A percentile compares a stretch with the other conserved stretches of the same genome.
These are phyloP conservation scores for Vitis hybrid DNA, from an alignment of 177 flowering plant genomes.

Conservation along the genomic window DNA sequence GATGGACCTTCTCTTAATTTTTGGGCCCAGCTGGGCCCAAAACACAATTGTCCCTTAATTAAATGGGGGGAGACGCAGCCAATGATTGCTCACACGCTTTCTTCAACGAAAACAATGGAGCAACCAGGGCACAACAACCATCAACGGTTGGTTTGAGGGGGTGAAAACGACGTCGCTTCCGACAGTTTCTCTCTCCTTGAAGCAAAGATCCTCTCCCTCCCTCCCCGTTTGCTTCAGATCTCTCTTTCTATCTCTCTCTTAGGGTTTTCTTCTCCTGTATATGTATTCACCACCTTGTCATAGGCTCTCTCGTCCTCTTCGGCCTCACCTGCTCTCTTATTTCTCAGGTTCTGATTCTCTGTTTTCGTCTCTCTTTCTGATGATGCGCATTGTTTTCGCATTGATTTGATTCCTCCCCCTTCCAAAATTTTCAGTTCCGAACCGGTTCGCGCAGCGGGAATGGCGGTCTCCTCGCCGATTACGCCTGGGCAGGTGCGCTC, in stretches of 20 bases:
- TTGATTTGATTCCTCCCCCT: constrained; percentile 5
- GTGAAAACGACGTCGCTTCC: constrained; percentile 43
- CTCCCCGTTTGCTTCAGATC: constrained; percentile 16
- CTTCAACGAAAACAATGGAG: constrained; percentile 8
- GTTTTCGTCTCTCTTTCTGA: not conserved
- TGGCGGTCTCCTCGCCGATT: constrained; percentile 64
- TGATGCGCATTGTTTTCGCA: not conserved
- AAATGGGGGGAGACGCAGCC: too few species aligned
- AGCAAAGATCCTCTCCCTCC: constrained; percentile 34
- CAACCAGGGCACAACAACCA: constrained; percentile 18
- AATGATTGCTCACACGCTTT: too few species aligned
- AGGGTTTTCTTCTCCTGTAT: not conserved
- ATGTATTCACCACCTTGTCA: constrained; percentile 21
- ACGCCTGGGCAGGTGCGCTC: constrained; percentile 73
- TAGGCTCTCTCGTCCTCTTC: constrained; percentile 4
- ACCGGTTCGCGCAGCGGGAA: constrained; percentile 19
- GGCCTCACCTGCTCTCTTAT: not conserved
- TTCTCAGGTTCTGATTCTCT: not conserved
- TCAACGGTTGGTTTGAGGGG: constrained; percentile 9
- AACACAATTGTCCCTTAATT: too few species aligned
- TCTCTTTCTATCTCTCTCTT: constrained; percentile 8
- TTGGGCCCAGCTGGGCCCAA: too few species aligned
- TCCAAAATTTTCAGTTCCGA: constrained; percentile 3
- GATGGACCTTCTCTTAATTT: too few species aligned
- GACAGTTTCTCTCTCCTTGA: constrained; percentile 36